Percentiles rank a stretch among this genome's conserved stretches.
phyloP scores from a whole-genome alignment of 139 green algal genomes.

The Edaphochlamys debaryana region DNA sequence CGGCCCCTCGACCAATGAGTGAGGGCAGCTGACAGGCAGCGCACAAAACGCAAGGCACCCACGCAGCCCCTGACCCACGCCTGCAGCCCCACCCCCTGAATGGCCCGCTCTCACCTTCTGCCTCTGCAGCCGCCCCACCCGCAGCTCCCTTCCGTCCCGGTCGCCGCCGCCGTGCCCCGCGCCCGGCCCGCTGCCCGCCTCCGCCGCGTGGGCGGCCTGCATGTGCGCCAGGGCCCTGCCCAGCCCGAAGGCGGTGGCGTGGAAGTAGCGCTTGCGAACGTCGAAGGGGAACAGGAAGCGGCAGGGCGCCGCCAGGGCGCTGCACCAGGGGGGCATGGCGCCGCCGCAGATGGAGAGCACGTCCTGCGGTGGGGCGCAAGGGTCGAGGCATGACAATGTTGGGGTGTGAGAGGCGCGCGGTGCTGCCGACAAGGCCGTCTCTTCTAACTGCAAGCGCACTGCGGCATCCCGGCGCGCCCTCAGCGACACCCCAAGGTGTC shows the following conservation, averaged over 20 bases:
- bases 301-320: conserved; percentile 65
- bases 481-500: no score
- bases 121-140: conserved; percentile 86
- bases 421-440: no score
- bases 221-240: conserved; percentile 89
- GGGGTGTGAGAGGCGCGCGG: no score
- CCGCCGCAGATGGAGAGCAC: conserved; percentile 90
- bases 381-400: no score
- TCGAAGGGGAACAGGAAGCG: conserved; percentile 93
- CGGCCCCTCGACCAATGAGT: no score
- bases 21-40: no score
- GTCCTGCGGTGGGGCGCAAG: conserved; percentile 67
- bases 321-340: conserved; percentile 86
- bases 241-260: conserved; percentile 90
- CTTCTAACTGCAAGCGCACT: no score
- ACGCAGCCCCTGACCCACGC: no score
- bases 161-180: conserved; percentile 34
- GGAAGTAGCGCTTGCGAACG: conserved; percentile 83
- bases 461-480: no score
- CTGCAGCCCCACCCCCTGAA: no score
- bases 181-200: conserved; percentile 54
- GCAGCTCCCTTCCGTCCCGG: conserved; percentile 70
- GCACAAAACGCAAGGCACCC: no score
- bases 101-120: conserved; percentile 74
- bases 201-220: conserved; percentile 78